A percentile compares a stretch with the other conserved stretches of the same genome.
These are phyloP conservation scores for Tetracladium setigerum DNA, from an alignment of 495 filamentous ascomycete genomes.

Conservation along the genomic window DNA sequence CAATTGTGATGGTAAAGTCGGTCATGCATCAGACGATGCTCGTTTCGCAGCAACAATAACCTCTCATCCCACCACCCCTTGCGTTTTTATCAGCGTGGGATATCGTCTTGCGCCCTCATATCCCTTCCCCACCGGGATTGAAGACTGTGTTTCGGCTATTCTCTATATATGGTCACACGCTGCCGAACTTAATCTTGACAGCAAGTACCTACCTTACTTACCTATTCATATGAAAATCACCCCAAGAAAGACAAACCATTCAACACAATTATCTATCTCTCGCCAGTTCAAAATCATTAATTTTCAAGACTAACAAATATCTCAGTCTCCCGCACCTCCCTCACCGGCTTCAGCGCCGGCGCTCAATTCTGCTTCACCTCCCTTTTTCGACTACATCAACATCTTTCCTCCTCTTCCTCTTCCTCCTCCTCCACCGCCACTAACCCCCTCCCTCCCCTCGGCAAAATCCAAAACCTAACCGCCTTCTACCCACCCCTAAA, in stretches of 20 bases:
- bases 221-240: too few species aligned
- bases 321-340: slow-evolving; percentile 46
- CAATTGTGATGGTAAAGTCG: slow-evolving; percentile 28
- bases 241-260: too few species aligned
- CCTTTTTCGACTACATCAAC: slow-evolving; percentile 49
- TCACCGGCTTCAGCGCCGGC: slow-evolving; percentile 80
- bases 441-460: slow-evolving; percentile 4
- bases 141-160: slow-evolving; percentile 56
- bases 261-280: too few species aligned
- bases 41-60: slow-evolving; percentile 61
- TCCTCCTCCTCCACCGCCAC: too few species aligned
- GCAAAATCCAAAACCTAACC: slow-evolving; percentile 38
- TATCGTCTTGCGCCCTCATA: slow-evolving; percentile 41
- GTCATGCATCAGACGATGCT: slow-evolving; percentile 58
- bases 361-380: slow-evolving; percentile 77
- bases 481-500: slow-evolving; percentile 80
- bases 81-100: slow-evolving; percentile 29
- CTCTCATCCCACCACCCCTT: slow-evolving; percentile 37
- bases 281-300: too few species aligned
- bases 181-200: slow-evolving; percentile 43
- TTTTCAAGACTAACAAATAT: too few species aligned
- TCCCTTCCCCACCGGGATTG: slow-evolving; percentile 35
- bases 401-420: too few species aligned
- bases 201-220: too few species aligned
- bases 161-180: slow-evolving; percentile 55